Evolutionary conservation across 768 basidiomycete species (phyloP).

Genomic region (Tylopilus felleus): DNA sequence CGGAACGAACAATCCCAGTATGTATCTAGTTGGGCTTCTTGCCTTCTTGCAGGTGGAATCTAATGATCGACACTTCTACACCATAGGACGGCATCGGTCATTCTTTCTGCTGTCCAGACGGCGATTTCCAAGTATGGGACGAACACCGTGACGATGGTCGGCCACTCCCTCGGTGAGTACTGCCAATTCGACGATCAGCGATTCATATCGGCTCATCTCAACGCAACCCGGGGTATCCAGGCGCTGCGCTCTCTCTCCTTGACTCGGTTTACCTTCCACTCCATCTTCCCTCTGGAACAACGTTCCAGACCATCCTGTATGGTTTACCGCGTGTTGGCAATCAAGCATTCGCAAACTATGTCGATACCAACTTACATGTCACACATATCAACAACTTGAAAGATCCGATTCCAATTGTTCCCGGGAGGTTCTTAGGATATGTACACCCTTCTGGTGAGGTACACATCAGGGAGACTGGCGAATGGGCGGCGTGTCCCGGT

Average conservation of each 20-base stretch:
- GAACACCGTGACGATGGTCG: constrained; percentile 40
- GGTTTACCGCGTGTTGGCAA: constrained; percentile 49
- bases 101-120: constrained; percentile 41
- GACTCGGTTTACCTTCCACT: constrained; percentile 37
- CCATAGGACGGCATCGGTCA: constrained; percentile 36
- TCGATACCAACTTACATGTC: constrained; percentile 42
- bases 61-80: constrained; percentile 22
- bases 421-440: constrained; percentile 35
- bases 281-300: constrained; percentile 28
- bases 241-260: constrained; percentile 33
- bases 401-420: constrained; percentile 38
- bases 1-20: constrained; percentile 41
- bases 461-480: constrained; percentile 39
- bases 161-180: constrained; percentile 39
- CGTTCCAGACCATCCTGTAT: constrained; percentile 28
- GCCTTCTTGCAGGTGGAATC: neutral
- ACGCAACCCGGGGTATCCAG: constrained; percentile 6
- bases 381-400: constrained; percentile 53
- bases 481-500: constrained; percentile 57
- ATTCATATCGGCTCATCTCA: neutral
- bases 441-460: constrained; percentile 39
- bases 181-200: neutral
- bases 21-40: constrained; percentile 2
- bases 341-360: constrained; percentile 53
- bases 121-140: constrained; percentile 35